Percentiles rank a stretch among this genome's conserved stretches.
These are phyloP conservation scores for Rubroboletus pulcherrimus DNA, from an alignment of 768 basidiomycete species.

Conservation along the genomic window DNA sequence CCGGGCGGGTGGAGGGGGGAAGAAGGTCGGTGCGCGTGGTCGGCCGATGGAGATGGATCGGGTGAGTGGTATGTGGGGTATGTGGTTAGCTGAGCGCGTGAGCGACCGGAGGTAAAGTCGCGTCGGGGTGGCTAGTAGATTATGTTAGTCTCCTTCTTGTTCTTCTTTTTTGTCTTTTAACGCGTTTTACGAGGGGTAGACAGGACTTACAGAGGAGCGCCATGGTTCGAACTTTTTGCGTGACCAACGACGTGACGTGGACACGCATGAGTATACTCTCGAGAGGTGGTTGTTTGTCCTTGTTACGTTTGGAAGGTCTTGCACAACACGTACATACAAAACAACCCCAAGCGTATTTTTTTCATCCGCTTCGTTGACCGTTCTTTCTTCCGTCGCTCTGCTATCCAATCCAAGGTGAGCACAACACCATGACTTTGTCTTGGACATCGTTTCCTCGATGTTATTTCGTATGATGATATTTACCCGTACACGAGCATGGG, in stretches of 20 bases:
- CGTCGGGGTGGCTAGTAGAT: not conserved
- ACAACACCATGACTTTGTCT: not conserved
- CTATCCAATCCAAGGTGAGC: slow-evolving; percentile 17
- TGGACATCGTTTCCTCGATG: not conserved
- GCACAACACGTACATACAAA: slow-evolving; percentile 22
- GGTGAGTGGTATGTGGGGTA: slow-evolving; percentile 3
- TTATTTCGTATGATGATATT: slow-evolving; percentile 28
- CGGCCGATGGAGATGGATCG: slow-evolving; percentile 8
- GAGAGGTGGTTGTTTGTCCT: slow-evolving; percentile 26
- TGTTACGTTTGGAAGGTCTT: slow-evolving; percentile 22
- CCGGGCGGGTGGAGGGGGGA: slow-evolving; percentile 11
- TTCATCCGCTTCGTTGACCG: not conserved
- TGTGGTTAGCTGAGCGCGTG: slow-evolving; percentile 1
- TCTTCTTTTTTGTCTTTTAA: not conserved
- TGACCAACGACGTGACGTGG: not conserved
- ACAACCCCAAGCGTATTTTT: not conserved
- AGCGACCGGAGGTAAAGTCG: slow-evolving; percentile 3
- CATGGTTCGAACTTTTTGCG: not conserved
- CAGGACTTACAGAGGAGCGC: slow-evolving; percentile 6
- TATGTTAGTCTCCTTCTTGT: not conserved
- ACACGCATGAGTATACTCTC: not conserved
- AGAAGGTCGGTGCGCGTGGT: not conserved
- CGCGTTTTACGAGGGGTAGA: not conserved
- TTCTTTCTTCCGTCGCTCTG: not conserved
- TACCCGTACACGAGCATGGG: slow-evolving; percentile 28